These are phyloP conservation scores for Suhomyces anneliseae DNA, from an alignment of 1,139 yeast species.

Conservation along the genomic window DNA sequence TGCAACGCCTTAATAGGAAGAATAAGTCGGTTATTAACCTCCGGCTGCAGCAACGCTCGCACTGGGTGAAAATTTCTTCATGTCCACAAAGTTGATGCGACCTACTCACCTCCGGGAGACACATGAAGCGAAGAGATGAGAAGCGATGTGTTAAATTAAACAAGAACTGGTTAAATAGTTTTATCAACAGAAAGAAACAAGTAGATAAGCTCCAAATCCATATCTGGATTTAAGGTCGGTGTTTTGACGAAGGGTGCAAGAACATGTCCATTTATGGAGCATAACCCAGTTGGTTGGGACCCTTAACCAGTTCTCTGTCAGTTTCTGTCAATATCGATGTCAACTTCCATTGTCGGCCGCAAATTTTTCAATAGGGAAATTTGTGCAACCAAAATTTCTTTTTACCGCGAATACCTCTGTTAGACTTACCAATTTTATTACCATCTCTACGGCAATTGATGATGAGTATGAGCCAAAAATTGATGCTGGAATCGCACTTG, in stretches of 20 bases:
- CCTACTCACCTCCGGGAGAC: not conserved
- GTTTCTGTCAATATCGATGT: not conserved
- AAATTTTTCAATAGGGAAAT: slow-evolving; percentile 1
- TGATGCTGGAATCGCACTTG: not conserved
- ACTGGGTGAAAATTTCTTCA: not conserved
- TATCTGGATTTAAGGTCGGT: too few relatives aligned
- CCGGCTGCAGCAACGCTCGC: not conserved
- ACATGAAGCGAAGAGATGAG: too few relatives aligned
- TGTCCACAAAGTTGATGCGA: not conserved
- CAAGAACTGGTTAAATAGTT: not conserved
- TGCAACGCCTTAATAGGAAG: not conserved
- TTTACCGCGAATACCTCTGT: slow-evolving; percentile 4
- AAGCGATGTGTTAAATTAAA: too few relatives aligned
- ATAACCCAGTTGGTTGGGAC: not conserved
- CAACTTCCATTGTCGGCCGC: not conserved
- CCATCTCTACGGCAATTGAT: not conserved
- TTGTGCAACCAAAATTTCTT: slow-evolving; percentile 3
- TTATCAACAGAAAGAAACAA: not conserved
- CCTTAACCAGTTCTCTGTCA: not conserved
- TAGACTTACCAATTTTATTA: slow-evolving; percentile 6
- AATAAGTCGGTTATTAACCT: not conserved
- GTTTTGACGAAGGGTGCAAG: too few relatives aligned
- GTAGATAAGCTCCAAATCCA: not conserved
- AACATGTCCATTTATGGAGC: too few relatives aligned
- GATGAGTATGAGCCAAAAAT: not conserved